Percentiles rank a stretch among this genome's conserved stretches.
Conservation (phyloP, 2,329 filamentous ascomycete genomes). For the Pseudogymnoascus sp. region DNA sequence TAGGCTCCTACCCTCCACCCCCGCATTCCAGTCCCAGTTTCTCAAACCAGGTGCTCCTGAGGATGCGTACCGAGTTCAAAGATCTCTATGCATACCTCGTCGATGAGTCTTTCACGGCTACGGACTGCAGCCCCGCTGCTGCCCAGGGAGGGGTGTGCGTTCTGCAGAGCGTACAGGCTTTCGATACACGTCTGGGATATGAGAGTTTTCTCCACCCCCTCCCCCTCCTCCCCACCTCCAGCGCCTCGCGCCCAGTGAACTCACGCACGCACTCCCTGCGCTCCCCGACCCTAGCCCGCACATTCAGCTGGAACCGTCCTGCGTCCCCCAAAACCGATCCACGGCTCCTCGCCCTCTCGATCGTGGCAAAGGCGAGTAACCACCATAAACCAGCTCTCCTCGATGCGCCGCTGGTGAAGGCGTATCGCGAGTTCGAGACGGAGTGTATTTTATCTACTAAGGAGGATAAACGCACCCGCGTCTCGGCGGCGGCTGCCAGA, state of each 20-base stretch:
- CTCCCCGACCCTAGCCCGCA: constrained; percentile 19
- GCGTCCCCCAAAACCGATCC: constrained; percentile 40
- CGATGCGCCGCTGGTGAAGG: constrained; percentile 47
- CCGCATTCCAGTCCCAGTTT: constrained; percentile 36
- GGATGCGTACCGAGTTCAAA: constrained; percentile 62
- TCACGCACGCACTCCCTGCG: not conserved
- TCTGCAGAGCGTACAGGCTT: constrained; percentile 56
- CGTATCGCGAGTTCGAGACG: constrained; percentile 64
- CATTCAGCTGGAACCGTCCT: constrained; percentile 22
- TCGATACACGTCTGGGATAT: constrained; percentile 54
- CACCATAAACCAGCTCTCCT: constrained; percentile 26
- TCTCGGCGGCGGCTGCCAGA: constrained; percentile 56
- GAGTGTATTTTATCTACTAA: constrained; percentile 40
- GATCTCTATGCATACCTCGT: constrained; percentile 63
- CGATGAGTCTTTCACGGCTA: constrained; percentile 46
- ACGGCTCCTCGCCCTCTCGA: constrained; percentile 42
- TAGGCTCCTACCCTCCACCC: constrained; percentile 64
- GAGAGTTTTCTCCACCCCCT: constrained; percentile 53
- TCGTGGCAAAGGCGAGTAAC: constrained; percentile 43
- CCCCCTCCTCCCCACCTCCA: constrained; percentile 50
- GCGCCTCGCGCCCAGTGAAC: not conserved
- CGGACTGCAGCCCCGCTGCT: constrained; percentile 37
- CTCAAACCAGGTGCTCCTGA: constrained; percentile 47
- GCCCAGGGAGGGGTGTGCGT: constrained; percentile 62
- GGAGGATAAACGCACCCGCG: constrained; percentile 45